Conservation (phyloP, 352 stramenopile genomes). For the Globisporangium okanoganense region DNA sequence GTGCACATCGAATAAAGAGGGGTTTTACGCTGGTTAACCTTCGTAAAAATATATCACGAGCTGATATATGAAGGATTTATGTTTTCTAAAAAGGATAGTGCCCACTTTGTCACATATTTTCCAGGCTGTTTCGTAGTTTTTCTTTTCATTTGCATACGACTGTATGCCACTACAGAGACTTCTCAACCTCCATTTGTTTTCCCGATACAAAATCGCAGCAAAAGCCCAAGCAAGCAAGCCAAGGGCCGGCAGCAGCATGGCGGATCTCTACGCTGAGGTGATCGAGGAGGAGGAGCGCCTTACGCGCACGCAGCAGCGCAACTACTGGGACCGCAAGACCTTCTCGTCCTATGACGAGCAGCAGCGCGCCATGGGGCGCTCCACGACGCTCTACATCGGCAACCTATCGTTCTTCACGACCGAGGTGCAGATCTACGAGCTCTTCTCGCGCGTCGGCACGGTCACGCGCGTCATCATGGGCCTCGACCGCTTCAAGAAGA, state of each 20-base stretch:
- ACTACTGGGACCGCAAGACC: slow-evolving; percentile 96
- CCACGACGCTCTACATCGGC: slow-evolving; percentile 94
- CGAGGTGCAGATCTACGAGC: slow-evolving; percentile 92
- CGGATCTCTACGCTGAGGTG: slow-evolving; percentile 42
- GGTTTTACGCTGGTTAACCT: no score
- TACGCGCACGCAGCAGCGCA: slow-evolving; percentile 57
- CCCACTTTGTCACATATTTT: background rate
- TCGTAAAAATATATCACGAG: background rate
- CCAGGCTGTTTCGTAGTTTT: background rate
- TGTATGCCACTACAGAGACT: background rate
- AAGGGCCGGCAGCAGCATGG: no score
- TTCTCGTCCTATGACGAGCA: slow-evolving; percentile 91
- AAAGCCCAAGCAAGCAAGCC: background rate
- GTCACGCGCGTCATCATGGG: slow-evolving; percentile 95
- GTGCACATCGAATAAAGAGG: background rate
- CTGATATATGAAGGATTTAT: background rate
- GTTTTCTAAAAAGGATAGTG: background rate
- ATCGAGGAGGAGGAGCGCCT: slow-evolving; percentile 60
- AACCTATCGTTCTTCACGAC: slow-evolving; percentile 98
- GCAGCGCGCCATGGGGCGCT: slow-evolving; percentile 89
- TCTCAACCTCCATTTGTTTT: background rate
- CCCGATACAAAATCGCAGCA: background rate
- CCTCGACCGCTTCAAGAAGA: slow-evolving; percentile 94
- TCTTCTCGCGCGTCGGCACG: slow-evolving; percentile 92
- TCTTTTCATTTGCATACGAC: background rate